Base-by-base conservation (phyloP, 2,329 filamentous ascomycete genomes). In the Fusarium longipes region DNA sequence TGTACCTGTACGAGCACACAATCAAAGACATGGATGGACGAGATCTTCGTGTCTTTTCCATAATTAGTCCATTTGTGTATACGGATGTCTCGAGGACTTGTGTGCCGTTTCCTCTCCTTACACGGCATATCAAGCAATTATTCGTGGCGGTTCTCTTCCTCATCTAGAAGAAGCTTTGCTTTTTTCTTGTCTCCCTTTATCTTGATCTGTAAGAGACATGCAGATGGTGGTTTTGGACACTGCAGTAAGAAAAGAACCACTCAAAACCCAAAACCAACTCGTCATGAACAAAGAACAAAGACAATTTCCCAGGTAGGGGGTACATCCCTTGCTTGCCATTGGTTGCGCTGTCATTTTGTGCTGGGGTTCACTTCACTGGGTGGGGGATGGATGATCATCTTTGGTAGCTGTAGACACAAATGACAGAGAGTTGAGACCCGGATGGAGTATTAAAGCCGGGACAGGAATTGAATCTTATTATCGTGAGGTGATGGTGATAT, bases 291-390 rank as follows among this genome's bases (percentile, higher is more conserved):
- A 55, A 65, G 49, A 60, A 42, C 38, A 64, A 54, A 73, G 66
- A 68, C 66, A 73, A 73, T 73, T 73, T 73, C 70, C 67, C 68
- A 64, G 36, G 61, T 62, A 68, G 66, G 63, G 40, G 54, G 66
- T 54, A 50, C 39, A 18, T 54, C n/a, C 9, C 17, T 29, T 11
- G 36, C 14, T 38, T 35, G 20, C 33, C 29, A 73, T 73, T 73
- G 70, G 70, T 14, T 35, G 43, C 36, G 32, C 42, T 42, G 57
- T 66, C 40, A 40, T 29, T 25, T 52, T 44, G 22, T 50, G 57
- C 35, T 58, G 53, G 66, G 52, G 53, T 59, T 12, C 54, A 17
- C 40, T 43, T 15, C 8, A 18, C 25, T 33, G 38, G 30, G 60
- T 66, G 53, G 70, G 63, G 51, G 30, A 8, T 47, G 51, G 30